A percentile compares a stretch with the other conserved stretches of the same genome.
These are phyloP conservation scores for Solanum sparsipilum DNA, from an alignment of 257 asterid species.

Conservation along the genomic window DNA sequence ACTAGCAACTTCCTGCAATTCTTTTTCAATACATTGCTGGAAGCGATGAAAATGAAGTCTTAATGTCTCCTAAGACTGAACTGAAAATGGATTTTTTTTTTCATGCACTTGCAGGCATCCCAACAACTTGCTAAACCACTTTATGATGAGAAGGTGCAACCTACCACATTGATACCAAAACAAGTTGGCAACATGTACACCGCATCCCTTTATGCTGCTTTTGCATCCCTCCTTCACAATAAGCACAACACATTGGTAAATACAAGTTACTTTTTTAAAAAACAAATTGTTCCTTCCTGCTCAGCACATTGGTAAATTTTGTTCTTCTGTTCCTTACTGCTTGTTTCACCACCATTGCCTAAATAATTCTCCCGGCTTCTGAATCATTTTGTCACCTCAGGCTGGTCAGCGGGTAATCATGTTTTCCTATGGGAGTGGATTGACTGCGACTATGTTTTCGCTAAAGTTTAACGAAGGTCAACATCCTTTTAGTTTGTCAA, in stretches of 20 bases:
- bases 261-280: not conserved
- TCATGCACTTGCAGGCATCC: conserved; percentile 47
- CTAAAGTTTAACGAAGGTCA: conserved; percentile 62
- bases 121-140: conserved; percentile 86
- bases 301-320: conserved; percentile 45
- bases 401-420: conserved; percentile 80
- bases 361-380: not conserved
- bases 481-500: conserved; percentile 78
- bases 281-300: not conserved
- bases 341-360: not conserved
- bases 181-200: conserved; percentile 99
- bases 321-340: not conserved
- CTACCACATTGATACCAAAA: conserved; percentile 80
- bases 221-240: conserved; percentile 84
- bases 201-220: conserved; percentile 95
- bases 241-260: conserved; percentile 64
- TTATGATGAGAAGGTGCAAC: conserved; percentile 77
- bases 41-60: not conserved
- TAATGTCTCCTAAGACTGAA: not conserved
- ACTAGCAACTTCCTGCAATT: not conserved
- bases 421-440: conserved; percentile 95
- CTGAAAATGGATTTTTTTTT: not conserved
- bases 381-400: conserved; percentile 21
- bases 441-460: conserved; percentile 83
- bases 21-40: not conserved